Base-by-base conservation (phyloP, 2,329 filamentous ascomycete genomes). In the Beauveria medogensis region DNA sequence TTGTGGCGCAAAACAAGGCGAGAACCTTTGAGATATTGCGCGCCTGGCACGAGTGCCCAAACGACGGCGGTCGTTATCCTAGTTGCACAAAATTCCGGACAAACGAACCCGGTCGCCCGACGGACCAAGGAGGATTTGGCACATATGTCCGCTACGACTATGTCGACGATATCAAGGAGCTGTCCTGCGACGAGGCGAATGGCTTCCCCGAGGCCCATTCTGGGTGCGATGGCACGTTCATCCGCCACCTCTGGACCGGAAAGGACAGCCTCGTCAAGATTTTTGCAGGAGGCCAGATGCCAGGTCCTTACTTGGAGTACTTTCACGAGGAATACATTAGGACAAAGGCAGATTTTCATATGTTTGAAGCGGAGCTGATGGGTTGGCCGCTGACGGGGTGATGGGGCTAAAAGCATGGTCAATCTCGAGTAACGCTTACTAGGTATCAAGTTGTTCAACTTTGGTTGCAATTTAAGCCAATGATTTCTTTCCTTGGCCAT, bases 1-100 rank as follows among this genome's bases (percentile, higher is more conserved):
- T 82, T 68, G 70, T 82, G 44, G 75, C 79, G 3, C 80, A 82
- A 69, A 80, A 80, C 68, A 78, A 78, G 65, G 68, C 73, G 18
- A 75, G 74, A 64, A 79, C 78, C 0, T 75, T 75, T 64, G 72
- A 77, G 37, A 79, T 82, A 41, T 71, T 82, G 44, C 74, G 77
- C 62, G 78, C 77, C 50, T 82, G 80, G 80, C 71, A 73, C 40
- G 69, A 68, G 54, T 78, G 76, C 64, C 71, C 76, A 28, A 69
- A 75, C 48, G 75, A 77, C 10, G 66, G 69, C 50, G 72, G 72
- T 64, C 73, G 70, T 63, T 71, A 65, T 62, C 72, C 74, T 50
- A 70, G 73, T 18, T 78, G 76, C 65, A 66, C 68, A 55, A 69
- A 75, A 57, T 76, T 75, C 66, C 71, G 72, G 57, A 65, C 66